Evolutionary conservation across 1,139 yeast species (phyloP).

Genomic region (Tardiomyces blankii): DNA sequence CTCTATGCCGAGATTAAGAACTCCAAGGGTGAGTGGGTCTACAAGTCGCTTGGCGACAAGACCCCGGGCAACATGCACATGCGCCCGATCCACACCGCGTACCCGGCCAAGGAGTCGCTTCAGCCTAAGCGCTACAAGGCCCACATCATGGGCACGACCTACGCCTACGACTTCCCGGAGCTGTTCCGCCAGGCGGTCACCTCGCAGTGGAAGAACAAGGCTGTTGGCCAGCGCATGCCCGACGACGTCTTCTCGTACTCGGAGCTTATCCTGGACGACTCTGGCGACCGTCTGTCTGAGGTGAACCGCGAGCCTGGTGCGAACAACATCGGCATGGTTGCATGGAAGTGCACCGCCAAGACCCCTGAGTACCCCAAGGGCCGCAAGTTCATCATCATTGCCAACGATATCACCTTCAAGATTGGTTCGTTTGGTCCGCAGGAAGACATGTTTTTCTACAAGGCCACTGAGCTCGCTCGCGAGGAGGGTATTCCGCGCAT

Average conservation of each 20-base stretch:
- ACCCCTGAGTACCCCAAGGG: conserved; percentile 98
- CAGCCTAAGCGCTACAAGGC: conserved; percentile 99
- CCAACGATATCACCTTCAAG: conserved; percentile 93
- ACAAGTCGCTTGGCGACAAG: conserved; percentile 74
- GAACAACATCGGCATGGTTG: conserved; percentile 94
- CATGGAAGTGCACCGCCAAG: conserved; percentile 80
- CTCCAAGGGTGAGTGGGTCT: conserved; percentile 89
- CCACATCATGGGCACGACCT: conserved; percentile 95
- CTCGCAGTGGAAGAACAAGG: conserved; percentile 60
- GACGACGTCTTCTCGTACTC: conserved; percentile 67
- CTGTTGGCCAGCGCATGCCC: conserved; percentile 33
- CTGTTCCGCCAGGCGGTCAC: conserved; percentile 87
- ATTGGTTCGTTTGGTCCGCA: conserved; percentile 99
- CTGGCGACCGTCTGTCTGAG: conserved; percentile 68
- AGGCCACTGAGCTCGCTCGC: conserved; percentile 88
- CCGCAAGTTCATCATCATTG: conserved; percentile 83
- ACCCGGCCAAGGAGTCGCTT: conserved; percentile 93
- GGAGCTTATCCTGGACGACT: conserved; percentile 69
- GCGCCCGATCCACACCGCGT: conserved; percentile 90
- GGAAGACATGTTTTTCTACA: conserved; percentile 84
- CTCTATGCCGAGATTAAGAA: conserved; percentile 90
- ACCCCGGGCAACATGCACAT: conserved; percentile 92
- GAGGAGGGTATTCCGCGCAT: conserved; percentile 87
- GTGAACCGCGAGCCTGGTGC: conserved; percentile 95
- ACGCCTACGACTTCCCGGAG: conserved; percentile 97